Evolutionary conservation across 768 basidiomycete genomes (phyloP).

Genomic region (Lactarius deliciosus): DNA sequence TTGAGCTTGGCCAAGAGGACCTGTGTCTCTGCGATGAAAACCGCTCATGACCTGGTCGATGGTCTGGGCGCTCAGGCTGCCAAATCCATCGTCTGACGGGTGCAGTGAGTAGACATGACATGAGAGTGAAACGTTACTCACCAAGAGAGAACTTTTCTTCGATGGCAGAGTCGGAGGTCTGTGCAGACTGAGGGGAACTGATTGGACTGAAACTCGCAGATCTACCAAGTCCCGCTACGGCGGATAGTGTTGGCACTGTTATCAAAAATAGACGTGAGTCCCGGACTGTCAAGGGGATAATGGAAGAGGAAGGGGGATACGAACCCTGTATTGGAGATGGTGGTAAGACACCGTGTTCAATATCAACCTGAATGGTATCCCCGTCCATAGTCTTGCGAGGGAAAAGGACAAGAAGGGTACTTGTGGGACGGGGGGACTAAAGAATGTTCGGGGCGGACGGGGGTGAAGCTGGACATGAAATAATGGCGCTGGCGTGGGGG

Average conservation of each 20-base stretch:
- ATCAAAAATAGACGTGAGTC: background rate
- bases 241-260: background rate
- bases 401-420: background rate
- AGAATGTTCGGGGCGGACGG: background rate
- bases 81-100: conserved; percentile 1
- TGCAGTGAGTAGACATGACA: background rate
- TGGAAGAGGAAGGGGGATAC: background rate
- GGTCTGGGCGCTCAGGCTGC: background rate
- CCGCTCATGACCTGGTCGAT: background rate
- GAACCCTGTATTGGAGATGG: conserved; percentile 1
- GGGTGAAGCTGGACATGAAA: background rate
- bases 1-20: background rate
- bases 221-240: background rate
- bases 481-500: background rate
- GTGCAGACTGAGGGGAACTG: background rate
- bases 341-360: conserved; percentile 7
- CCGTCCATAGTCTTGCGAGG: conserved; percentile 5
- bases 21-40: conserved; percentile 2
- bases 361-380: background rate
- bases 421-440: background rate
- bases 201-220: background rate
- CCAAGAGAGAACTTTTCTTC: conserved; percentile 12
- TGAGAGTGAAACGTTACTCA: background rate
- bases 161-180: background rate
- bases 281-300: background rate